Conservation (phyloP, 2,329 filamentous ascomycete species). For the Lasiodiplodia hormozganensis region DNA sequence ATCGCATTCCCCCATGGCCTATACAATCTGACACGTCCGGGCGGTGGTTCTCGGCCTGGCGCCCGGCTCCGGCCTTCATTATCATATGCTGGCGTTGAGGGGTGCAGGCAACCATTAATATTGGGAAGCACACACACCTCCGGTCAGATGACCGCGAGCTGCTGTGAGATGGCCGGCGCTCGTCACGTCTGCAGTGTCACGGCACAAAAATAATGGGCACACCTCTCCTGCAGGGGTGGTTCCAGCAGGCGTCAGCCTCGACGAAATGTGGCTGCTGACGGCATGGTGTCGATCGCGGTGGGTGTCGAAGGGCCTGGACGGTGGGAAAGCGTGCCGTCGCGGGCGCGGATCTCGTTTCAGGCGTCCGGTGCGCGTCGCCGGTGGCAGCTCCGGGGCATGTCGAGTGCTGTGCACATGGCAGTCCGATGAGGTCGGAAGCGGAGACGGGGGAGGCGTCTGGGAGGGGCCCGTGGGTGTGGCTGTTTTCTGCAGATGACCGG, state of each 20-base stretch:
- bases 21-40: neutral
- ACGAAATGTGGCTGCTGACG: conserved; percentile 14
- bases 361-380: neutral
- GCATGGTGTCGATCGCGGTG: neutral
- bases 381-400: neutral
- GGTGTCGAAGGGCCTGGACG: neutral
- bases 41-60: neutral
- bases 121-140: conserved; percentile 5
- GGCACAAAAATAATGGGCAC: neutral
- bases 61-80: conserved; percentile 5
- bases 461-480: neutral
- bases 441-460: neutral
- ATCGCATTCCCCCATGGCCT: neutral
- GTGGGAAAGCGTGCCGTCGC: neutral
- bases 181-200: conserved; percentile 7
- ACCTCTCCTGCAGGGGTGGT: conserved; percentile 6
- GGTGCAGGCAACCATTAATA: neutral
- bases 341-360: neutral
- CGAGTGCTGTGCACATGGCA: neutral
- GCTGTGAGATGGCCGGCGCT: conserved; percentile 22
- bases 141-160: conserved; percentile 20
- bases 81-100: neutral
- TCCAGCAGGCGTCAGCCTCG: conserved; percentile 11
- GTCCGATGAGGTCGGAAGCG: neutral
- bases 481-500: neutral